Evolutionary conservation across 768 basidiomycete species (phyloP), one percentile per base, ranked within the genome.

Genomic region (Kwoniella pini): DNA sequence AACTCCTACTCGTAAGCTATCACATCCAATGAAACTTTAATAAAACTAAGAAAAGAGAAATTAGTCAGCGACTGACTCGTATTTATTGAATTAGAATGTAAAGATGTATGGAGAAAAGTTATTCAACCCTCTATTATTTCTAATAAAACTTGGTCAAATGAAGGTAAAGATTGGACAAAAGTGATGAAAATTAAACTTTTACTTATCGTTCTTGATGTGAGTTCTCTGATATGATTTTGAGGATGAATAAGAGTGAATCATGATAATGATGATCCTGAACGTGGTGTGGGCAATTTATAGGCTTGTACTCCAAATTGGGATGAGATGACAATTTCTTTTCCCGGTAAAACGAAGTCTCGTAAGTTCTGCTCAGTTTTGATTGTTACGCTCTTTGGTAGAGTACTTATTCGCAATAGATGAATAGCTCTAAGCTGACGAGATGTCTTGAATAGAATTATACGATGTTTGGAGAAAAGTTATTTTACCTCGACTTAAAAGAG

Each of bases 391-490:
- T n/a, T 36, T 9, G 33, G 7, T 7, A 36, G 33, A 36, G 33
- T 9, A 36, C 7, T 9, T 36, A 42, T 42, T 17, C 6, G n/a
- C 19, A 9, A 9, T 17, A 42, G n/a, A 42, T 39, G 6, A 27
- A 39, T 43, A 21, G 40, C 50, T 17, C 15, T 15, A 5, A 36
- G 2, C 42, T 53, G 33, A 45, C 43, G 12, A 15, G 9, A n/a
- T 22, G 19, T 28, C 40, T 4, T n/a, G 7, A 36, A 13, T 33
- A 73, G 71, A 73, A 48, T 36, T 73, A 4, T 31, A 64, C 26
- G 71, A 73, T 53, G 54, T 65, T 4, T 73, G 69, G 69, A 39
- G 71, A 19, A 70, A 73, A 59, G 49, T 64, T 12, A 55, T 73
- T 26, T n/a, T 60, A 17, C 71, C 71, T 0, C 57, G 65, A 44